A percentile compares a stretch with the other conserved stretches of the same genome.
Conservation (phyloP, 2,329 filamentous ascomycete genomes). For the Phialophora macrospora region DNA sequence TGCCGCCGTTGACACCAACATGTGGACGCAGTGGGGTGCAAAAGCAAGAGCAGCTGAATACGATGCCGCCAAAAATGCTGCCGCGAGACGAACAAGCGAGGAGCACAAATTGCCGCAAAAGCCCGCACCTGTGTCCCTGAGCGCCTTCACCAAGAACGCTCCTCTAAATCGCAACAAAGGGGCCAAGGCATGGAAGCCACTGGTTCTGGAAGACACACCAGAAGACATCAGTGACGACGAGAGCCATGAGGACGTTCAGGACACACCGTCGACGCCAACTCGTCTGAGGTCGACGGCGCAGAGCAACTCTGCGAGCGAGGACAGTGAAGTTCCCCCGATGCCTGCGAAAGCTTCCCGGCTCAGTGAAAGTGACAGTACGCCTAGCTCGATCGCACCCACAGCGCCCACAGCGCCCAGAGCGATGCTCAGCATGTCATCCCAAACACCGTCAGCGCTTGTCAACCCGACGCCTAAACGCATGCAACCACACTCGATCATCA, state of each 20-base stretch:
- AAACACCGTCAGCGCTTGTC: conserved; percentile 14
- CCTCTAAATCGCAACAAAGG: conserved; percentile 39
- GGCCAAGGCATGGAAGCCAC: conserved; percentile 36
- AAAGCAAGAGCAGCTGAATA: conserved; percentile 39
- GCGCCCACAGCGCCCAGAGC: conserved; percentile 28
- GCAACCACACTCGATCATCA: conserved; percentile 28
- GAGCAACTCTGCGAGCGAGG: conserved; percentile 2
- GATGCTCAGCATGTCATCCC: conserved; percentile 16
- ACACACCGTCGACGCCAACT: conserved; percentile 15
- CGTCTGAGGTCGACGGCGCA: conserved; percentile 10
- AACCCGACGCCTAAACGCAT: conserved; percentile 27
- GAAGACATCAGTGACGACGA: conserved; percentile 23
- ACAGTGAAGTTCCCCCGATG: conserved; percentile 12
- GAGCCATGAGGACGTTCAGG: conserved; percentile 10
- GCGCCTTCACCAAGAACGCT: conserved; percentile 36
- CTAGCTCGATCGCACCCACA: conserved; percentile 11
- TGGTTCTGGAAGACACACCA: conserved; percentile 35
- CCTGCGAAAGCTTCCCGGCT: conserved; percentile 14
- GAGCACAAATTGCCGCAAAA: conserved; percentile 38
- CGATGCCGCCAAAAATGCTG: conserved; percentile 36
- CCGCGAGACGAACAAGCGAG: conserved; percentile 38
- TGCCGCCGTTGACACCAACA: background rate
- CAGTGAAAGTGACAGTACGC: conserved; percentile 4
- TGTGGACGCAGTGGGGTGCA: conserved; percentile 32
- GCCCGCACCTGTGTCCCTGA: conserved; percentile 36